Conservation (phyloP, 1,284 basidiomycete genomes). For the Sanghuangporus weigelae region DNA sequence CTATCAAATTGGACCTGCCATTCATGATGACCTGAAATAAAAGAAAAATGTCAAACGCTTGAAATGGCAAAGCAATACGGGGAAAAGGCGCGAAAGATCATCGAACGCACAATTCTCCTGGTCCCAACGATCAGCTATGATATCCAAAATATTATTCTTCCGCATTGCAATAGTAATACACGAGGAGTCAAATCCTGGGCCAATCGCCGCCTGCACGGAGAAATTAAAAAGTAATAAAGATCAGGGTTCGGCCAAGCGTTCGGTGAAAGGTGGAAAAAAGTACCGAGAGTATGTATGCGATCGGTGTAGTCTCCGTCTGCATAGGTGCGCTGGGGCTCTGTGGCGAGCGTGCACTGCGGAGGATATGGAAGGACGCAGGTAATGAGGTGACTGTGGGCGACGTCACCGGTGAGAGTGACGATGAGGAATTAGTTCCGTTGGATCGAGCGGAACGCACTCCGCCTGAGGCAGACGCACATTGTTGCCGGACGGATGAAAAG, state of each 20-base stretch:
- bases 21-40: conserved; percentile 24
- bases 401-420: background rate
- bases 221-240: background rate
- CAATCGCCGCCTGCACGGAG: conserved; percentile 20
- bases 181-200: conserved; percentile 24
- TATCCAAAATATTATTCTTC: conserved; percentile 24
- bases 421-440: background rate
- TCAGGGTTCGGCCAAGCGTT: background rate
- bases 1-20: conserved; percentile 26
- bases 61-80: background rate
- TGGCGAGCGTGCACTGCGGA: conserved; percentile 11
- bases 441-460: background rate
- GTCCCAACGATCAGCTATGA: conserved; percentile 27
- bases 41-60: background rate
- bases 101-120: conserved; percentile 24
- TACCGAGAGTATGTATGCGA: conserved; percentile 21
- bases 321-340: conserved; percentile 19
- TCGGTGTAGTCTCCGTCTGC: conserved; percentile 22
- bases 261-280: background rate
- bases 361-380: conserved; percentile 8
- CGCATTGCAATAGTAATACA: conserved; percentile 27
- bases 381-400: conserved; percentile 9
- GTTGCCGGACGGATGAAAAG: conserved; percentile 11
- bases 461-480: background rate
- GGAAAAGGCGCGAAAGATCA: background rate